Evolutionary conservation across 108 stramenopile genomes (phyloP).

Genomic region (Nitzschia palea): DNA sequence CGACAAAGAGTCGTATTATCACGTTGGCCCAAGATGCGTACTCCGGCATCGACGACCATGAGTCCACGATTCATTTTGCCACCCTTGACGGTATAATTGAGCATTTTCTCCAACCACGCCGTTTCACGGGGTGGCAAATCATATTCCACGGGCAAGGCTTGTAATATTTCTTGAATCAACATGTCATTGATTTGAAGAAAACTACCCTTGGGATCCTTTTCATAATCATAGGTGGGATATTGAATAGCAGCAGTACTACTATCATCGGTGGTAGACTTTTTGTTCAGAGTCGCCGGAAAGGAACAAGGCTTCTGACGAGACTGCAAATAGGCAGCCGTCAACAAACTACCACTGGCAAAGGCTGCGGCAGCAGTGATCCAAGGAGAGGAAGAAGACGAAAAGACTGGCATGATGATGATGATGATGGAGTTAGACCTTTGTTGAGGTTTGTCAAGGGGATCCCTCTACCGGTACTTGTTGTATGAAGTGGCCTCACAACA

Average conservation of each 20-base stretch:
- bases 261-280: background rate
- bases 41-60: constrained; percentile 63
- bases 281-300: constrained; percentile 27
- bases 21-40: constrained; percentile 32
- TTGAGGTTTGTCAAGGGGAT: no score
- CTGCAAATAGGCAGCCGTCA: constrained; percentile 21
- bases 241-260: background rate
- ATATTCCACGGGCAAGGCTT: constrained; percentile 59
- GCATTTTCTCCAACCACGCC: constrained; percentile 68
- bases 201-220: constrained; percentile 39
- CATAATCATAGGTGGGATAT: constrained; percentile 24
- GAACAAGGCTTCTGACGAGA: background rate
- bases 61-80: constrained; percentile 95
- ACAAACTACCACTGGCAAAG: constrained; percentile 29
- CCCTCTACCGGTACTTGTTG: no score
- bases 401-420: no score
- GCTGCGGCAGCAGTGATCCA: constrained; percentile 11
- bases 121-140: constrained; percentile 60
- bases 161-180: constrained; percentile 55
- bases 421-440: no score
- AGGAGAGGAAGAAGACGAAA: no score
- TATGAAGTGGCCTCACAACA: no score
- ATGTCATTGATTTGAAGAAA: constrained; percentile 59
- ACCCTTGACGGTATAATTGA: constrained; percentile 92
- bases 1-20: constrained; percentile 34